Conservation (phyloP, 805 yeast species). For the Wickerhamomyces pijperi region DNA sequence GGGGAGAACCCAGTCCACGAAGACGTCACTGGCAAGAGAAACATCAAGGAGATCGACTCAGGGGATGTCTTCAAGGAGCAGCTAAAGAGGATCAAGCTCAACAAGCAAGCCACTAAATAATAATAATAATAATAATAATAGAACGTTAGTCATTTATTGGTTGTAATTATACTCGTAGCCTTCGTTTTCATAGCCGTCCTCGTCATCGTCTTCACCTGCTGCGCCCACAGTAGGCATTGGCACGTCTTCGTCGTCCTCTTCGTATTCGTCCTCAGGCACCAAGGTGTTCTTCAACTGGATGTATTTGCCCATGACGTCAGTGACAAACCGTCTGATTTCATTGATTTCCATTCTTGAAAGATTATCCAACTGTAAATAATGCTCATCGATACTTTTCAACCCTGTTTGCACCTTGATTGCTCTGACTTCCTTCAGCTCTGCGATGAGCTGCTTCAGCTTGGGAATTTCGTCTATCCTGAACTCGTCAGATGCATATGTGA, state of each 20-base stretch:
- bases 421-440: constrained; percentile 78
- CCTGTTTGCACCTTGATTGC: constrained; percentile 76
- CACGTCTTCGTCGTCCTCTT: neutral
- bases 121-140: too few relatives aligned
- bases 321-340: constrained; percentile 75
- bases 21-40: constrained; percentile 13
- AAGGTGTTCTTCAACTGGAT: constrained; percentile 37
- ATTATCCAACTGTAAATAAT: constrained; percentile 74
- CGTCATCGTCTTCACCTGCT: constrained; percentile 1
- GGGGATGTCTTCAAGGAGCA: constrained; percentile 17
- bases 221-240: too few relatives aligned
- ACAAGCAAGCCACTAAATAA: neutral
- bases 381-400: constrained; percentile 63
- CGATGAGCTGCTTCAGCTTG: constrained; percentile 56
- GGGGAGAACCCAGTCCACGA: constrained; percentile 33
- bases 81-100: constrained; percentile 13
- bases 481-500: constrained; percentile 68
- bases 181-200: neutral
- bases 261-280: constrained; percentile 6
- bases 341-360: constrained; percentile 77
- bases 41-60: constrained; percentile 9
- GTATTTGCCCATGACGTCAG: constrained; percentile 71
- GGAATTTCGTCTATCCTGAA: constrained; percentile 52
- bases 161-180: neutral
- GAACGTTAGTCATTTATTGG: neutral